Conservation (phyloP, 768 basidiomycete species). For the Sporobolomyces roseus region DNA sequence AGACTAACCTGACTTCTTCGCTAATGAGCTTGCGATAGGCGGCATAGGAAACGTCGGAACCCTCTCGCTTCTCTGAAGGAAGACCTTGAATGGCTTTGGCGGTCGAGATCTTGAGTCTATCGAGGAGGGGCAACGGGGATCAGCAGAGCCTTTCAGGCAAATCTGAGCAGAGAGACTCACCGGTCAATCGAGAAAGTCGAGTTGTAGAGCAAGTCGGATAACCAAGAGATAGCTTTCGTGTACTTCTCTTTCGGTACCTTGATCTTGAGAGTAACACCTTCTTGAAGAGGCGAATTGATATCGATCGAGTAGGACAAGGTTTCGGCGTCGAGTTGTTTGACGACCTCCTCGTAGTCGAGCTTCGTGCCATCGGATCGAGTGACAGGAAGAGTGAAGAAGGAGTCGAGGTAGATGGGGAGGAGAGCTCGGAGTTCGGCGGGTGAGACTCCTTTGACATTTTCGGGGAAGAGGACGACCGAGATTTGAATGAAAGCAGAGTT, state of each 20-base stretch:
- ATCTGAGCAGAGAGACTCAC: slow-evolving; percentile 49
- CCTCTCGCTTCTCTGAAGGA: slow-evolving; percentile 86
- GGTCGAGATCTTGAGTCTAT: slow-evolving; percentile 72
- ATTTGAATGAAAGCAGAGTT: slow-evolving; percentile 90
- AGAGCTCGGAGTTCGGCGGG: slow-evolving; percentile 62
- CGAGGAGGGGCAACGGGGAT: slow-evolving; percentile 20
- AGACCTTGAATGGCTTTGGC: slow-evolving; percentile 86
- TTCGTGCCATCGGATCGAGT: slow-evolving; percentile 63
- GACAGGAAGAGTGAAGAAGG: slow-evolving; percentile 87
- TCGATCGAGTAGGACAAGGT: slow-evolving; percentile 79
- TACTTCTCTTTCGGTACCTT: slow-evolving; percentile 80
- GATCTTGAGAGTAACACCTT: slow-evolving; percentile 69
- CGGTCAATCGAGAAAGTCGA: slow-evolving; percentile 73
- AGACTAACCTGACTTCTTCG: slow-evolving; percentile 60
- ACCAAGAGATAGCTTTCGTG: slow-evolving; percentile 76
- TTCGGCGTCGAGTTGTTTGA: slow-evolving; percentile 81
- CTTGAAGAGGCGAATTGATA: slow-evolving; percentile 66
- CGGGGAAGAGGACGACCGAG: slow-evolving; percentile 71
- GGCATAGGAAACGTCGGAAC: slow-evolving; percentile 70
- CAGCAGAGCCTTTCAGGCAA: no score
- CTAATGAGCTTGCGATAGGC: slow-evolving; percentile 65
- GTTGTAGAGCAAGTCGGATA: slow-evolving; percentile 72
- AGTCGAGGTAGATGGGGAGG: slow-evolving; percentile 67
- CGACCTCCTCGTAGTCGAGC: slow-evolving; percentile 80
- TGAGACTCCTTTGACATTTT: slow-evolving; percentile 60